These are phyloP conservation scores for Scytalidium lignicola DNA, from an alignment of 2,329 filamentous ascomycete genomes.

Conservation along the genomic window DNA sequence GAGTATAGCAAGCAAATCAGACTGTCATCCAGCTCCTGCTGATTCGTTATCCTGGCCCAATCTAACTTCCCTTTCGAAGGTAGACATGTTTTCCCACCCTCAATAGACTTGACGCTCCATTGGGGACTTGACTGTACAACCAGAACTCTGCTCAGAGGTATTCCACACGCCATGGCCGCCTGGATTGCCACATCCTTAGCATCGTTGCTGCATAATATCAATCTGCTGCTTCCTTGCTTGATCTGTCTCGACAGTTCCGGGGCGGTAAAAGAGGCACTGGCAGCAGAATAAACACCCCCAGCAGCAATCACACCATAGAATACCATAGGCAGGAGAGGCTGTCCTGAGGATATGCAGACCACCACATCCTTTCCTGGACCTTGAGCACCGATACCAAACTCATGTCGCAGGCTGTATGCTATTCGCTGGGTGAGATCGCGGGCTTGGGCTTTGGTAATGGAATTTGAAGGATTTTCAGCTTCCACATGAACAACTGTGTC, in stretches of 20 bases:
- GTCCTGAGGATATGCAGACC: conserved; percentile 50
- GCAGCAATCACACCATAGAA: conserved; percentile 54
- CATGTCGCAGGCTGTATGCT: conserved; percentile 50
- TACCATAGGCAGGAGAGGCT: conserved; percentile 47
- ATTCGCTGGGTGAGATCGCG: conserved; percentile 45
- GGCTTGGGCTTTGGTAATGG: conserved; percentile 47
- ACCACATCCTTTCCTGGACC: conserved; percentile 49
- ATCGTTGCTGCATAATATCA: conserved; percentile 42
- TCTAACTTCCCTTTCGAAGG: conserved; percentile 35
- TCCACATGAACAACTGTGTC: conserved; percentile 52
- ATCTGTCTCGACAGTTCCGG: conserved; percentile 46
- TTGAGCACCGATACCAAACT: conserved; percentile 44
- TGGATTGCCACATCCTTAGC: conserved; percentile 41
- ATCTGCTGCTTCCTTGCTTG: conserved; percentile 33
- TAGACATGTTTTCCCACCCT: conserved; percentile 24
- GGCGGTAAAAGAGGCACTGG: conserved; percentile 43
- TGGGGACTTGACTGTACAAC: conserved; percentile 37
- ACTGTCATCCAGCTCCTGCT: conserved; percentile 37
- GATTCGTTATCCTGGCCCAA: conserved; percentile 51
- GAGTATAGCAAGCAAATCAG: conserved; percentile 74
- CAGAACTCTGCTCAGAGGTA: conserved; percentile 43
- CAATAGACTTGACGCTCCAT: conserved; percentile 30
- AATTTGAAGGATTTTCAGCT: conserved; percentile 47
- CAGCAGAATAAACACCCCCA: conserved; percentile 53
- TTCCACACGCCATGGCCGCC: conserved; percentile 43